Evolutionary conservation across 306 rosid species (phyloP), one percentile per base, ranked within the genome.

Genomic region (Quercus alba): DNA sequence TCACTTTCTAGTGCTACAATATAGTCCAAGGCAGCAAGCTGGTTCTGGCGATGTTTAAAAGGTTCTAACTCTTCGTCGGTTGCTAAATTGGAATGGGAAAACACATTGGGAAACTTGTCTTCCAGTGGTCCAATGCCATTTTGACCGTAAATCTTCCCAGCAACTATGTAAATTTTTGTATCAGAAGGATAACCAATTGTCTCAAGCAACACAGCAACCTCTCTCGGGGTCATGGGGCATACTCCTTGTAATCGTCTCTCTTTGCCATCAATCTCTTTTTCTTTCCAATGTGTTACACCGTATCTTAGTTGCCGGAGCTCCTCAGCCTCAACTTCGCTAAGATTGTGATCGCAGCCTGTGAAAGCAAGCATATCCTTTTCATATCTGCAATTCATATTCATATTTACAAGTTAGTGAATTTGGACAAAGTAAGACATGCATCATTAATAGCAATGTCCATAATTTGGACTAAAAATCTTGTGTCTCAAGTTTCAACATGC

Each of bases 211-310:
- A 89, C 63, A 0, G 92, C 88, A 21, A 85, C 89, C 72, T 92
- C 97, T 81, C 95, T 92, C 12, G 97, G 95, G 8, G 97, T 89
- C 97, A 92, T 89, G 3, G 97, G 97, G 23, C 97, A 92, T 2
- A 30, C 62, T 19, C 97, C 97, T 67, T 57, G 63, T 3, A 63
- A 77, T 2, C 95, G 81, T 46, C 73, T 88, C 56, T 73, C 72
- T 17, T 38, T 77, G 69, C 91, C 59, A 21, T 90, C 84, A 56
- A 88, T 90, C 74, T 66, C 75, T 78, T 92, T 92, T 41, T 76
- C 79, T 70, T 92, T 92, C 97, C 97, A 92, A 28, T 87, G 95
- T 21, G 75, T 54, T 3, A 85, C 89, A 20, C 21, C 5, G 4
- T 85, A 81, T 81, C 95, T 89, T 90, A 86, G 81, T 6, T 26